Evolutionary conservation across 371 early-diverging fungal genomes (phyloP).

Genomic region (Choanephora cucurbitarum): DNA sequence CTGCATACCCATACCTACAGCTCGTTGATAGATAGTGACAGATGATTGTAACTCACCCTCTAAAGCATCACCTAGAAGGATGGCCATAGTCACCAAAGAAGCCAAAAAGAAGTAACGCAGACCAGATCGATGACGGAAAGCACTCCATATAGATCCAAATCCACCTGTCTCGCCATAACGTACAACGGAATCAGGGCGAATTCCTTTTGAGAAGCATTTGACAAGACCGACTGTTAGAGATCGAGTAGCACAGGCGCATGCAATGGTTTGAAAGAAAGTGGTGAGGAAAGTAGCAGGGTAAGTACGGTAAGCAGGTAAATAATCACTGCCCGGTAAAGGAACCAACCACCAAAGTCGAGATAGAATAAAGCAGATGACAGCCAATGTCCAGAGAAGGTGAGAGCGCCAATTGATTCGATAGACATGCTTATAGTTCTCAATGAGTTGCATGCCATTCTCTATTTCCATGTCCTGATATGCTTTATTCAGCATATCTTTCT

Average conservation of each 20-base stretch:
- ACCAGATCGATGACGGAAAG: slow-evolving; percentile 16
- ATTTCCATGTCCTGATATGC: not conserved
- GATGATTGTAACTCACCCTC: slow-evolving; percentile 21
- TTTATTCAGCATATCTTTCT: not conserved
- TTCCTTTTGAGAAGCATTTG: slow-evolving; percentile 12
- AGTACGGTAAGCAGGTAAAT: slow-evolving; percentile 17
- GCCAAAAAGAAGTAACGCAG: slow-evolving; percentile 17
- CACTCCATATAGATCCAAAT: slow-evolving; percentile 15
- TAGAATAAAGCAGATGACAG: slow-evolving; percentile 12
- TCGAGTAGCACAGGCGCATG: slow-evolving; percentile 6
- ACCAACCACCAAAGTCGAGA: slow-evolving; percentile 22
- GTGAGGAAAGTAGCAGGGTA: slow-evolving; percentile 21
- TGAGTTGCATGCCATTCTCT: not conserved
- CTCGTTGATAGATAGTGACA: slow-evolving; percentile 5
- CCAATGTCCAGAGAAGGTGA: slow-evolving; percentile 11
- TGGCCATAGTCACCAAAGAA: slow-evolving; percentile 11
- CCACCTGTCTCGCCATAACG: slow-evolving; percentile 16
- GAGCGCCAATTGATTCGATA: slow-evolving; percentile 13
- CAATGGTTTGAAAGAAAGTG: slow-evolving; percentile 11
- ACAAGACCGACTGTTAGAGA: slow-evolving; percentile 15
- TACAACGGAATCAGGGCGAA: slow-evolving; percentile 16
- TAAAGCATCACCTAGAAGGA: slow-evolving; percentile 12
- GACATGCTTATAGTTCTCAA: not conserved
- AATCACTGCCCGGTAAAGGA: slow-evolving; percentile 15
- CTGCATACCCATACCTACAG: not conserved